phyloP scores from a whole-genome alignment of 2,329 filamentous ascomycete species.

The Phoma sp. region DNA sequence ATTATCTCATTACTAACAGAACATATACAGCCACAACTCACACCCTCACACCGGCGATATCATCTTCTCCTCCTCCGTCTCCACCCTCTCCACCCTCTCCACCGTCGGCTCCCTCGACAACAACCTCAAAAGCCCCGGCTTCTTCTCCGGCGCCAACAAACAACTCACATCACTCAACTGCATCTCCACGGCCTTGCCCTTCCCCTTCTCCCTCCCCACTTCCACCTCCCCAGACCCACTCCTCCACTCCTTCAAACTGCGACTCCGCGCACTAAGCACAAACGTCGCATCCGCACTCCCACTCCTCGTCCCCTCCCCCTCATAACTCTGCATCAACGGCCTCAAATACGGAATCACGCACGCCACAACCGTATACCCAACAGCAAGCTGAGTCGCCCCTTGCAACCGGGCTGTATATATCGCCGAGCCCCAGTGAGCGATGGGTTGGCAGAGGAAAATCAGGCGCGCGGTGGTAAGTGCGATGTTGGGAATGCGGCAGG shows the following conservation, averaged over 20 bases:
- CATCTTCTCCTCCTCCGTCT: too few relatives aligned
- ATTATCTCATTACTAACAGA: too few relatives aligned
- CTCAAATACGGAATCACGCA: constrained; percentile 21
- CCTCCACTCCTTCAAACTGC: not conserved
- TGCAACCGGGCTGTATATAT: constrained; percentile 11
- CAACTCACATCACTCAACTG: not conserved
- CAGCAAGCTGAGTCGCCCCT: constrained; percentile 8
- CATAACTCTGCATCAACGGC: constrained; percentile 22
- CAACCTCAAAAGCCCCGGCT: not conserved
- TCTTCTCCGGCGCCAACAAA: not conserved
- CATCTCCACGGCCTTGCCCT: not conserved
- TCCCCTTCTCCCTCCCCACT: not conserved
- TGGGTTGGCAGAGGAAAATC: constrained; percentile 1
- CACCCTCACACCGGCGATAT: too few relatives aligned
- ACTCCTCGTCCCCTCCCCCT: not conserved
- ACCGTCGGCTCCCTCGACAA: not conserved
- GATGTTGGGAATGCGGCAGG: constrained; percentile 17
- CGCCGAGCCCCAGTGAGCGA: too few relatives aligned
- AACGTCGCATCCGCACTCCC: not conserved
- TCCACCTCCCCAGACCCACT: not conserved
- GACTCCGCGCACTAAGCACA: not conserved
- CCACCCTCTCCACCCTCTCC: too few relatives aligned
- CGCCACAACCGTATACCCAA: constrained; percentile 18
- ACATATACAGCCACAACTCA: too few relatives aligned
- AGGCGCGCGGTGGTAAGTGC: constrained; percentile 4